phyloP scores from a whole-genome alignment of 2,329 filamentous ascomycete species.

The Colletotrichum nymphaeae region DNA sequence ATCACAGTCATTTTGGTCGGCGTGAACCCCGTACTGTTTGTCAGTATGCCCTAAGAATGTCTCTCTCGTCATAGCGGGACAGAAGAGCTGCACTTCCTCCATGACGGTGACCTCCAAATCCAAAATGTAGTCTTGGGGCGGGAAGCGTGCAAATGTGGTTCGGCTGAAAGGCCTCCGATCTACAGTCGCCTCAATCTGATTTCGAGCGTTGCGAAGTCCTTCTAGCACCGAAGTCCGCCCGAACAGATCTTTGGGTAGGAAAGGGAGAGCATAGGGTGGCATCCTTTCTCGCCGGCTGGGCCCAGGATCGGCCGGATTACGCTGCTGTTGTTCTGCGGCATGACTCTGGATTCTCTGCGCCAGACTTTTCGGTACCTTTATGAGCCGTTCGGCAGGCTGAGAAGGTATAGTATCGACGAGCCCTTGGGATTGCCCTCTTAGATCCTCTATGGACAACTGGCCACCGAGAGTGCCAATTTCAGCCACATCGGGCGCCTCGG shows the following conservation, averaged over 20 bases:
- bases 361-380: background rate
- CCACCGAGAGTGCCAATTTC: background rate
- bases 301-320: background rate
- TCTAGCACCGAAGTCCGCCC: background rate
- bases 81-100: constrained; percentile 19
- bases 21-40: background rate
- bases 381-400: background rate
- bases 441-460: background rate
- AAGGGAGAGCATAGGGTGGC: background rate
- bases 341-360: background rate
- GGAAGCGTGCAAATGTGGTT: background rate
- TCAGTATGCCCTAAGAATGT: constrained; percentile 8
- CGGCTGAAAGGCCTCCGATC: background rate
- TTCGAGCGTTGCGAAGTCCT: background rate
- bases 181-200: background rate
- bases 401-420: no score
- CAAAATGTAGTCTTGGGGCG: constrained; percentile 11
- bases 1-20: background rate
- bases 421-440: background rate
- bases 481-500: background rate
- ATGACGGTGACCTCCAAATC: constrained; percentile 8
- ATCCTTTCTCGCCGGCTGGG: background rate
- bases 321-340: background rate
- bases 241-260: background rate
- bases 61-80: constrained; percentile 2